Conservation (phyloP, 2,329 filamentous ascomycete genomes). For the Rutstroemia sp. region DNA sequence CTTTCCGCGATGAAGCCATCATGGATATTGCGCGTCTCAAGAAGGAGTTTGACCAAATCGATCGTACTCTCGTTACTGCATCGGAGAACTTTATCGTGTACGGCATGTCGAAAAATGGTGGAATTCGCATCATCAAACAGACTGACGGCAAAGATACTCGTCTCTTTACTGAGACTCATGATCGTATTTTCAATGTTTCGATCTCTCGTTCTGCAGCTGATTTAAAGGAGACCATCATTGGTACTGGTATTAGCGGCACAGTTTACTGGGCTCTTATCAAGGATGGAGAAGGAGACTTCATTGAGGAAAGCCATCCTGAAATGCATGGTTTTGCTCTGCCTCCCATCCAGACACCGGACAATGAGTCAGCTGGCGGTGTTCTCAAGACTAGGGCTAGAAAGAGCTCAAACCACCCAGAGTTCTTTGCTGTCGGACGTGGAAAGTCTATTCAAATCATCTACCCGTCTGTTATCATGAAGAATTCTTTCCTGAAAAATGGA, state of each 20-base stretch:
- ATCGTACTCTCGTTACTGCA: slow-evolving; percentile 85
- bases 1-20: slow-evolving; percentile 70
- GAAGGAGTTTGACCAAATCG: slow-evolving; percentile 96
- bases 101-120: slow-evolving; percentile 86
- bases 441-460: slow-evolving; percentile 92
- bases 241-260: slow-evolving; percentile 87
- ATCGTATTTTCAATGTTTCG: slow-evolving; percentile 91
- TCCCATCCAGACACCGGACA: slow-evolving; percentile 76
- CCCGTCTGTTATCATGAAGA: slow-evolving; percentile 55
- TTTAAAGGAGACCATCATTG: slow-evolving; percentile 73
- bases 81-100: slow-evolving; percentile 91
- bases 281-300: slow-evolving; percentile 68
- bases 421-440: slow-evolving; percentile 90
- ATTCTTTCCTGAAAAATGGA: slow-evolving; percentile 55
- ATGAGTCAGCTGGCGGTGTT: slow-evolving; percentile 84
- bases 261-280: slow-evolving; percentile 92
- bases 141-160: slow-evolving; percentile 88
- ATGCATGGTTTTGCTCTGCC: slow-evolving; percentile 84
- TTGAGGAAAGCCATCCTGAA: slow-evolving; percentile 72
- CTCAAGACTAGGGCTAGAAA: slow-evolving; percentile 92
- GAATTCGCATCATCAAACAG: slow-evolving; percentile 87
- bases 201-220: slow-evolving; percentile 63
- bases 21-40: slow-evolving; percentile 92
- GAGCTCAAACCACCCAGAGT: slow-evolving; percentile 82
- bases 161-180: slow-evolving; percentile 83